phyloP scores from a whole-genome alignment of 495 filamentous ascomycete species.

The Cenococcum geophilum region DNA sequence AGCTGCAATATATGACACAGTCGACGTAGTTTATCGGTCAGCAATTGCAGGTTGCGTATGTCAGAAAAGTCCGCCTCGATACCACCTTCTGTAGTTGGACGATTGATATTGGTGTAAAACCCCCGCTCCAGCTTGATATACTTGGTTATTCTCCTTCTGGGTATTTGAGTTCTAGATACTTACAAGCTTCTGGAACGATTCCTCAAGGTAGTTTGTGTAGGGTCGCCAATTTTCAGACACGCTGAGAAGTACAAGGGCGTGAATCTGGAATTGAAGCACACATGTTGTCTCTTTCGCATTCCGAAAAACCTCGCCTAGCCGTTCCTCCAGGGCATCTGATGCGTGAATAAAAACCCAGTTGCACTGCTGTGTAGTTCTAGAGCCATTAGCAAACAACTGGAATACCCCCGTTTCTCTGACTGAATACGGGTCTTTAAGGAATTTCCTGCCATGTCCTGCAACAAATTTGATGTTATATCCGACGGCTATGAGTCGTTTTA shows the following conservation, averaged over 20 bases:
- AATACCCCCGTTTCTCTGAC: background rate
- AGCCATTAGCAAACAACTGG: background rate
- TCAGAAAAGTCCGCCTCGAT: background rate
- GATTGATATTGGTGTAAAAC: background rate
- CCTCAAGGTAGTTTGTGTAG: background rate
- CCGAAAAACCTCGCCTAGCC: background rate
- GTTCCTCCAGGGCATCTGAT: background rate
- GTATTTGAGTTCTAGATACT: background rate
- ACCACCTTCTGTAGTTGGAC: background rate
- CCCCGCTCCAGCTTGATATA: background rate
- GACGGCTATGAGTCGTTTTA: background rate
- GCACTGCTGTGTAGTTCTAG: background rate
- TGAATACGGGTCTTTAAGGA: background rate
- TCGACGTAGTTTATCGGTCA: background rate
- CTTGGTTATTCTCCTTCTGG: background rate
- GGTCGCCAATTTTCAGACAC: background rate
- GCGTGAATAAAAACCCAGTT: background rate
- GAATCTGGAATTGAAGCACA: background rate
- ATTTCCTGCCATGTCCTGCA: background rate
- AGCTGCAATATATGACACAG: background rate
- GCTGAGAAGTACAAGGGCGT: background rate
- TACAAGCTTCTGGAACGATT: background rate
- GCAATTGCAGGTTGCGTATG: background rate
- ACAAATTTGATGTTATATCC: conserved; percentile 2
- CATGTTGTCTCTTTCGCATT: background rate